Evolutionary conservation across 2,329 filamentous ascomycete genomes (phyloP).

Genomic region (Cercospora zeina): DNA sequence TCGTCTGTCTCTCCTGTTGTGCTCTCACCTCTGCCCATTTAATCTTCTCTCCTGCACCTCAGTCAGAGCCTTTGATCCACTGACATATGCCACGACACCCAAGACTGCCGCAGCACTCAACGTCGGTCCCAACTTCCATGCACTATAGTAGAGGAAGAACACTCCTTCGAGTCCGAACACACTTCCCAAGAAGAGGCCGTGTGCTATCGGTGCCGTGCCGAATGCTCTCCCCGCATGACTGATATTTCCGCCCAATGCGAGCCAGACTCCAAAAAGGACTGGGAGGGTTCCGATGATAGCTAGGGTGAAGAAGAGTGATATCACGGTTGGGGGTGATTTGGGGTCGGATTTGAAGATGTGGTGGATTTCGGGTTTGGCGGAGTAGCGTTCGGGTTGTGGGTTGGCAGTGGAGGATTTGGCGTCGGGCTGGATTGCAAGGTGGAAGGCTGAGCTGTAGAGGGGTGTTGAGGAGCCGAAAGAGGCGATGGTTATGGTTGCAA

Average conservation of each 20-base stretch:
- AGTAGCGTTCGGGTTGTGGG: conserved; percentile 75
- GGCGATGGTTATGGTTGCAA: conserved; percentile 78
- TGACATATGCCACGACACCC: conserved; percentile 73
- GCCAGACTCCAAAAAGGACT: conserved; percentile 71
- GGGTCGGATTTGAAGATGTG: conserved; percentile 85
- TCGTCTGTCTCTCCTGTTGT: neutral
- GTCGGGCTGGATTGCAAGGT: conserved; percentile 67
- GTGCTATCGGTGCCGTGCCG: conserved; percentile 72
- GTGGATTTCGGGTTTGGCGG: conserved; percentile 78
- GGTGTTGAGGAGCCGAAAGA: conserved; percentile 77
- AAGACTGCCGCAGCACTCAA: conserved; percentile 71
- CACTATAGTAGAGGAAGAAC: conserved; percentile 92
- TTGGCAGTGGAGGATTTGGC: conserved; percentile 61
- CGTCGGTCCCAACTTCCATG: conserved; percentile 88
- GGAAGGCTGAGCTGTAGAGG: conserved; percentile 70
- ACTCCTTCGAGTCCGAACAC: conserved; percentile 84
- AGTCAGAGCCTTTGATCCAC: conserved; percentile 83
- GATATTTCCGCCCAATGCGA: conserved; percentile 77
- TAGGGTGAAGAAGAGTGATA: conserved; percentile 75
- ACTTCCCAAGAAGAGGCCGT: conserved; percentile 81
- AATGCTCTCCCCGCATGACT: conserved; percentile 75
- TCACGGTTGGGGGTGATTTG: conserved; percentile 73
- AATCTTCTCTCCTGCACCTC: conserved; percentile 89
- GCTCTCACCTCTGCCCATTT: conserved; percentile 62
- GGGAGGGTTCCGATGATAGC: conserved; percentile 74